Base-by-base conservation (phyloP, 345 rosid species). In the Gossypium thurberi region DNA sequence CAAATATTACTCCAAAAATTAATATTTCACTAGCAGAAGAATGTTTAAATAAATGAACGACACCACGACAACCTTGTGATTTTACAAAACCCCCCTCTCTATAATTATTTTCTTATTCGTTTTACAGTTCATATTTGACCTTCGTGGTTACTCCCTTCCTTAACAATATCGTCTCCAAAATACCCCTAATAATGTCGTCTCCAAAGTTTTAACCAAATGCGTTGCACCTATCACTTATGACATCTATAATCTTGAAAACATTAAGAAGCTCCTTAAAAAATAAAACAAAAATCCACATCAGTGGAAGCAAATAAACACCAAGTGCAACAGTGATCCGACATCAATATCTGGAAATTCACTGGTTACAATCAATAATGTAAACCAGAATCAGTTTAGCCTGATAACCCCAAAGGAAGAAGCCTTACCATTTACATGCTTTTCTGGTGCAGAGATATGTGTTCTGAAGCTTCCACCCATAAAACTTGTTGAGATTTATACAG, bases 221-320 rank as follows among this genome's bases (percentile, higher is more conserved):
- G 1, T 33, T 33, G 7, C 7, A 5, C 7, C 37, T 33, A 33
- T 33, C 5, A 33, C 37, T 33, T 33, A 33, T n/a, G 12, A 42
- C 65, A 60, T 46, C 64, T 73, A 78, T 66, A 23, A 56, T 74
- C 81, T 79, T 84, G 76, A 81, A 81, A 75, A 40, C 68, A 51
- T 47, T 11, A 21, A 48, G 11, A 65, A 8, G 37, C 64, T 33
- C 55, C 65, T 69, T 55, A n/a, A 9, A 40, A 12, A 59, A 51
- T 47, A 69, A n/a, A 44, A 8, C 48, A 33, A 33, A 33, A 33
- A 9, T 28, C 59, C 44, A 76, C 62, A 21, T 65, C 52, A 11
- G 44, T 14, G n/a, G 53, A 21, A 75, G 52, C 47, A 37, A 48
- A 43, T 17, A 73, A 18, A 60, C 4, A 50, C 3, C 58, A 50